Evolutionary conservation across 2,329 filamentous ascomycete genomes (phyloP).

Genomic region (Intubia oerlemansii): DNA sequence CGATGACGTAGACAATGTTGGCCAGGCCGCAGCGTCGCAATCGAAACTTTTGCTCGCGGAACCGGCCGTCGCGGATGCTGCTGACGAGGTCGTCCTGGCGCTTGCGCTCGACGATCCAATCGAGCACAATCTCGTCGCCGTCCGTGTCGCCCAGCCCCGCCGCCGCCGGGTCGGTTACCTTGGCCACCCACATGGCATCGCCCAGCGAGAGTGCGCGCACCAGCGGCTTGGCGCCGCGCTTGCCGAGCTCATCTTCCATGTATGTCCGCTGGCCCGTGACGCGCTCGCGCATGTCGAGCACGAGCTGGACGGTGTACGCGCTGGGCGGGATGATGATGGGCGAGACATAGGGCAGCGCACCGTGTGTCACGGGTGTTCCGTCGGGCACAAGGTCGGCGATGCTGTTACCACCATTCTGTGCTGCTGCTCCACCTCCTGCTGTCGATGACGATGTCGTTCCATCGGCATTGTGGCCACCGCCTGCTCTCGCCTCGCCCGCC

Average conservation of each 20-base stretch:
- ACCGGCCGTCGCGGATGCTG: conserved; percentile 65
- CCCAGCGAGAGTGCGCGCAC: conserved; percentile 51
- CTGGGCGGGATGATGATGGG: conserved; percentile 42
- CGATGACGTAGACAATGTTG: conserved; percentile 60
- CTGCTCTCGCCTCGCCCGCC: conserved; percentile 1
- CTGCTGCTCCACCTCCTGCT: too few relatives aligned
- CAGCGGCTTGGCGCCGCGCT: conserved; percentile 41
- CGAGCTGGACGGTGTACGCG: conserved; percentile 48
- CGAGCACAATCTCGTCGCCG: conserved; percentile 51
- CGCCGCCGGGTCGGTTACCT: conserved; percentile 36
- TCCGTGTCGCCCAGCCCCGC: conserved; percentile 27
- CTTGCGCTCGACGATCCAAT: conserved; percentile 68
- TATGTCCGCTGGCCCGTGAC: conserved; percentile 56
- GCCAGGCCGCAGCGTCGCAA: conserved; percentile 50
- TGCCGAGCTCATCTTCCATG: conserved; percentile 48
- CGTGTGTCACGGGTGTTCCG: conserved; percentile 6
- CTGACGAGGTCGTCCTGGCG: conserved; percentile 58
- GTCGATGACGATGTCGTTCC: too few relatives aligned
- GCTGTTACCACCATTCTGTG: neutral
- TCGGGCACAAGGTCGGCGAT: conserved; percentile 3
- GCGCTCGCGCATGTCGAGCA: conserved; percentile 53
- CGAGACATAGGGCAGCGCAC: conserved; percentile 23
- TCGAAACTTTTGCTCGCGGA: conserved; percentile 70
- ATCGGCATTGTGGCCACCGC: too few relatives aligned
- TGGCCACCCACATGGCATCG: conserved; percentile 63